These are phyloP conservation scores for Populus ilicifolia DNA, from an alignment of 345 rosid genomes.

Conservation along the genomic window DNA sequence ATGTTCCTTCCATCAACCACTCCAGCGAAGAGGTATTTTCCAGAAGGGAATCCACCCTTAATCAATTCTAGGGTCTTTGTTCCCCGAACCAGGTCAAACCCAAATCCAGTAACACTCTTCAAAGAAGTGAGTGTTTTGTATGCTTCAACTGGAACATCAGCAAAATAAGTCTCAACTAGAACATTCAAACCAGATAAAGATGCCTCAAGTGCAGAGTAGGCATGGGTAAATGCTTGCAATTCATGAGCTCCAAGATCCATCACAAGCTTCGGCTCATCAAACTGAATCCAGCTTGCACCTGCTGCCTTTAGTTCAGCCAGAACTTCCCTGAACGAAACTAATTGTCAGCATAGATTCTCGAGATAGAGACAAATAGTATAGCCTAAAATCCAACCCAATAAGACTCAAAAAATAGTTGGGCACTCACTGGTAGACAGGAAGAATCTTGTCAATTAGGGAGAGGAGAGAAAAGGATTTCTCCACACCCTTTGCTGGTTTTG, in stretches of 20 bases:
- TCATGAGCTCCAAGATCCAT: conserved; percentile 79
- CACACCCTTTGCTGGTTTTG: conserved; percentile 92
- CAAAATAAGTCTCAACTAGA: conserved; percentile 85
- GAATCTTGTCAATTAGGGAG: conserved; percentile 76
- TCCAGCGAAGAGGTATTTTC: conserved; percentile 93
- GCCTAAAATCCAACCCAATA: background rate
- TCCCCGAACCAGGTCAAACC: conserved; percentile 91
- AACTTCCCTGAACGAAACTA: conserved; percentile 60
- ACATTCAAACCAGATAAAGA: conserved; percentile 79
- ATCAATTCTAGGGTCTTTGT: conserved; percentile 73
- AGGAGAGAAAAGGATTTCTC: conserved; percentile 77
- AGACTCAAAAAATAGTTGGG: background rate
- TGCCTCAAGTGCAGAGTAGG: conserved; percentile 75
- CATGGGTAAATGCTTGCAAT: conserved; percentile 71
- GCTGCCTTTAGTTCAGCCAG: conserved; percentile 82
- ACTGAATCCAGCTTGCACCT: conserved; percentile 92
- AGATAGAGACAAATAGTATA: background rate
- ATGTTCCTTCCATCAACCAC: conserved; percentile 97
- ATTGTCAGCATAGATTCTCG: background rate
- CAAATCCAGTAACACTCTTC: conserved; percentile 83
- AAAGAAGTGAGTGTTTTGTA: conserved; percentile 72
- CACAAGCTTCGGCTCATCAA: conserved; percentile 90
- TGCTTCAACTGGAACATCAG: conserved; percentile 80
- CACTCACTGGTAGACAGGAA: conserved; percentile 84
- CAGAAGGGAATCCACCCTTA: conserved; percentile 70